Conservation (phyloP, 192 early-diverging fungal genomes). For the Entomortierella lignicola region DNA sequence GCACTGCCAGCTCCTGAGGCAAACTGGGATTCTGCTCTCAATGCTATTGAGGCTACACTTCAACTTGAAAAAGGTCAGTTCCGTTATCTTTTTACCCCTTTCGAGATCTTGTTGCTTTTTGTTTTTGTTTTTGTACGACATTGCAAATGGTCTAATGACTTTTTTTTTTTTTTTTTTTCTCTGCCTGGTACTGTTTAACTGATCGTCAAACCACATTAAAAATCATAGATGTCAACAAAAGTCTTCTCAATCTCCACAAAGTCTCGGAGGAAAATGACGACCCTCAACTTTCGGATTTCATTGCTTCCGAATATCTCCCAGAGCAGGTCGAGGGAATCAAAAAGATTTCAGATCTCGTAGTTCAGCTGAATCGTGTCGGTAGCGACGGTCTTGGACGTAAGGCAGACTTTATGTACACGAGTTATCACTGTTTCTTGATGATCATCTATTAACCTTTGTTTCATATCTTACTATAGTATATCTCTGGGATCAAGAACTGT, state of each 20-base stretch:
- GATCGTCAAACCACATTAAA: constrained; percentile 1
- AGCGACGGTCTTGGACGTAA: constrained; percentile 59
- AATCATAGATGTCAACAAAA: constrained; percentile 66
- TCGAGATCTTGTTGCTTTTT: not conserved
- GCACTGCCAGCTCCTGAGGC: constrained; percentile 62
- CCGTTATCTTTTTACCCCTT: not conserved
- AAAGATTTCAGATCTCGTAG: constrained; percentile 64
- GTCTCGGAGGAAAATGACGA: constrained; percentile 62
- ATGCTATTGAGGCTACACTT: constrained; percentile 67
- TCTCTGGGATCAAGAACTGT: constrained; percentile 10
- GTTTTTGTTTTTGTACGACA: not conserved
- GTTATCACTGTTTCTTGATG: not conserved
- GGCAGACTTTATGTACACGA: not conserved
- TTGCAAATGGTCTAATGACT: not conserved
- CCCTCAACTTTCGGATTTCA: constrained; percentile 66
- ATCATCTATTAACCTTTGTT: not conserved
- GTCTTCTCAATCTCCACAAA: constrained; percentile 65
- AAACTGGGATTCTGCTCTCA: constrained; percentile 68
- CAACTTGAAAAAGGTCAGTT: constrained; percentile 65
- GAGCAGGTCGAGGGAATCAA: constrained; percentile 69
- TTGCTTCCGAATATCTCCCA: constrained; percentile 60
- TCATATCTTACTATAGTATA: not conserved
- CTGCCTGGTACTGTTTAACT: not conserved
- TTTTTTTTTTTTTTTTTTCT: too few species aligned
- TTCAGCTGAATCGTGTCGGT: constrained; percentile 67